Base-by-base conservation (phyloP, 2,329 filamentous ascomycete genomes). In the Drechslera avenae region DNA sequence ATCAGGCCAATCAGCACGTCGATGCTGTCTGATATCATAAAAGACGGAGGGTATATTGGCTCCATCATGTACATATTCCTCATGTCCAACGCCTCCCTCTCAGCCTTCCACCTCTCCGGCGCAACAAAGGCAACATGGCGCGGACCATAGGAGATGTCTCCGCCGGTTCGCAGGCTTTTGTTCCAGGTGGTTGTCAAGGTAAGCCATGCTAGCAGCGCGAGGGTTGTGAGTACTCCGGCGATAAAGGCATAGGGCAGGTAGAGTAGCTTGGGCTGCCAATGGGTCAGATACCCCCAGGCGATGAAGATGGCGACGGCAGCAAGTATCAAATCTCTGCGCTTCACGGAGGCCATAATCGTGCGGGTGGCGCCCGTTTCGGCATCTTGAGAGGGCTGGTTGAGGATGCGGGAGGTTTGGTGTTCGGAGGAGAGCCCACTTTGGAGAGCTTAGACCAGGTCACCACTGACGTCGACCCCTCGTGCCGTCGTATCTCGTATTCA, bases 171-270 rank as follows among this genome's bases (percentile, higher is more conserved):
- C 62, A 44, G 72, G 68, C 58, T 79, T 78, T 65, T 59, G 18
- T 53, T 54, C 62, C 81, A 71, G 50, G 68, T 81, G 18, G 86
- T 86, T 33, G 85, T 88, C 40, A 86, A 66, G 30, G 89, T 72
- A 26, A 90, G 71, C 45, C 82, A 83, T 50, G 85, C 71, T 50
- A 88, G 67, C 49, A 79, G 78, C 36, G 82, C 72, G 41, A 83
- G 59, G 39, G 86, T 77, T 18, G 78, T 66, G 56, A 87, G 63
- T 57, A 82, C 77, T 59, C 94, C 93, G 59, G 83, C 76, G 60
- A 88, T 78, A 72, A 97, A 91, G 63, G 92, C 90, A 75, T 96
- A 89, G 65, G 89, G 90, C 34, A 90, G 81, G 82, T 89, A 96
- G 73, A 91, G 90, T 60, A 97, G 79, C 52, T 86, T 78, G 23